These are phyloP conservation scores for Solanum raphanifolium DNA, from an alignment of 257 asterid genomes.

Conservation along the genomic window DNA sequence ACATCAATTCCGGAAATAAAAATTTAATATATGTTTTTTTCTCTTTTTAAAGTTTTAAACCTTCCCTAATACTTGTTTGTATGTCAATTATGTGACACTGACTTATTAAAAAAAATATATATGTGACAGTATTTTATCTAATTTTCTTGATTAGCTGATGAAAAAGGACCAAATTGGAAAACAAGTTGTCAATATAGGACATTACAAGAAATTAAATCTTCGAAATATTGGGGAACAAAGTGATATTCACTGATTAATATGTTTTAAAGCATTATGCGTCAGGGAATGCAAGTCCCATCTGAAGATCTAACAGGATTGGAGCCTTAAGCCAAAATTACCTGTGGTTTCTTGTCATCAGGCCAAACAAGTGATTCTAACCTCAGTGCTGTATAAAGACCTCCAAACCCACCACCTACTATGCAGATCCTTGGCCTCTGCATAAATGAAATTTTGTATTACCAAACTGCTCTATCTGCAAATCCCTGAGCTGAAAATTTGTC, in stretches of 20 bases:
- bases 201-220: background rate
- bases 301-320: background rate
- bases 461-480: background rate
- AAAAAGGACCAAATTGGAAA: background rate
- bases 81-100: background rate
- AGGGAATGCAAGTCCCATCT: background rate
- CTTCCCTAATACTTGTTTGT: background rate
- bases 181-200: background rate
- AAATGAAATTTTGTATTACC: slow-evolving; percentile 4
- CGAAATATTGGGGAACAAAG: background rate
- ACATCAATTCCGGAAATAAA: background rate
- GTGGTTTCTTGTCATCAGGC: slow-evolving; percentile 93
- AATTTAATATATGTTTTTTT: background rate
- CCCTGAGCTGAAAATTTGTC: background rate
- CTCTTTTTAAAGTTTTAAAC: background rate
- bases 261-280: background rate
- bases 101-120: background rate
- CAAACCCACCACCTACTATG: slow-evolving; percentile 97
- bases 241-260: background rate
- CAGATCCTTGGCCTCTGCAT: slow-evolving; percentile 92
- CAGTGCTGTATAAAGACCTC: slow-evolving; percentile 95
- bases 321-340: slow-evolving; percentile 29
- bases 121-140: background rate
- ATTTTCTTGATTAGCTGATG: background rate
- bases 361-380: slow-evolving; percentile 89